Base-by-base conservation (phyloP, 2,329 filamentous ascomycete species). In the Calonectria hawksworthii region DNA sequence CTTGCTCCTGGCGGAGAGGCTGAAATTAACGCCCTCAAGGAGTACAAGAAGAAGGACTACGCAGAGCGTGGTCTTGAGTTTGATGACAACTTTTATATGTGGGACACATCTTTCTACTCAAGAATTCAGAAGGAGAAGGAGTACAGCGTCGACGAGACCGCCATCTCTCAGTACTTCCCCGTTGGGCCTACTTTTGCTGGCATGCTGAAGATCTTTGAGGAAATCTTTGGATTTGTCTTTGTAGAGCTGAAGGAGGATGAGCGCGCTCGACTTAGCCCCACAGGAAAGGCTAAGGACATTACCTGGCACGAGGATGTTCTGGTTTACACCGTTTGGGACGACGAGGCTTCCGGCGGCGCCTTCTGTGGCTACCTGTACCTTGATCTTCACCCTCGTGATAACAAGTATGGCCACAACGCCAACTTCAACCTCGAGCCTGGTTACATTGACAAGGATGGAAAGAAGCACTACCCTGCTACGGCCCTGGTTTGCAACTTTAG, bases 321-420 rank as follows among this genome's bases (percentile, higher is more conserved):
- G 75, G 85, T 96, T 72, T 96, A 95, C 86, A 94, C 92, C 65
- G 95, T 97, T 10, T 96, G 95, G 94, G 91, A 97, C 80, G 93
- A 96, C 76, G 90, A 92, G 74, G 89, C 88, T 2, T 92, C 94
- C 78, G 94, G 94, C 21, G 88, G 90, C 65, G 91, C 88, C 44
- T 97, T 97, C 80, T 93, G 95, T 9, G 95, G 95, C 51, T 97
- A 96, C 83, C 89, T 97, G 32, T 96, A 96, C 84, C 90, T 97
- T 18, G 95, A 97, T 84, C 89, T 96, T 26, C 94, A 95, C 84
- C 94, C 94, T 2, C 91, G 95, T 47, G 92, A 92, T 79, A 94
- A 95, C 84, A 97, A 97, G 84, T 96, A 96, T 83, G 93, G 94
- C 21, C 95, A 96, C 81, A 94, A 95, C 8, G 95, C 95, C 81